Evolutionary conservation across 129 eudicot species (phyloP).

Genomic region (Lactuca sativa): DNA sequence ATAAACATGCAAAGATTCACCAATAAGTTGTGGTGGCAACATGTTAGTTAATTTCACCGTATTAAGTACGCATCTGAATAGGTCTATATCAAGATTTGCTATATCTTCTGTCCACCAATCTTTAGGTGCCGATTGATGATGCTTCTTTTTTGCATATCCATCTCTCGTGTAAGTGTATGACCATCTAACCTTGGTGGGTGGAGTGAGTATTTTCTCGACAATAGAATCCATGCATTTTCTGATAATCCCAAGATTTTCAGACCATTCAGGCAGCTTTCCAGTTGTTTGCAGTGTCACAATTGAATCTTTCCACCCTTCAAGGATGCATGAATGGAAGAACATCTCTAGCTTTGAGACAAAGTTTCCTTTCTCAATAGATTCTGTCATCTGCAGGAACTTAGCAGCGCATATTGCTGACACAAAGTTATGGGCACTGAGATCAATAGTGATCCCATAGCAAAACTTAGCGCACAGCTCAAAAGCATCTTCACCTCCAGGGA

Average conservation of each 20-base stretch:
- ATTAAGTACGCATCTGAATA: constrained; percentile 61
- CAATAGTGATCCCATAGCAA: constrained; percentile 77
- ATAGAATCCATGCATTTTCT: constrained; percentile 80
- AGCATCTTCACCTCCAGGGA: constrained; percentile 86
- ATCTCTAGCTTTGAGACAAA: constrained; percentile 57
- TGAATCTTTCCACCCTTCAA: constrained; percentile 82
- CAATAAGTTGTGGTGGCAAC: constrained; percentile 73
- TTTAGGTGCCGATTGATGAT: constrained; percentile 60
- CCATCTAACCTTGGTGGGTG: constrained; percentile 74
- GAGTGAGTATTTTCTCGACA: constrained; percentile 71
- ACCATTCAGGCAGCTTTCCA: constrained; percentile 53
- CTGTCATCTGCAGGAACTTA: constrained; percentile 74
- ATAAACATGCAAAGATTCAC: constrained; percentile 87
- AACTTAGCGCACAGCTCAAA: constrained; percentile 88
- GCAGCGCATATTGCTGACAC: constrained; percentile 77
- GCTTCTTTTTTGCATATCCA: constrained; percentile 52
- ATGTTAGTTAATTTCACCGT: constrained; percentile 57
- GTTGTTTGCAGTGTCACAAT: constrained; percentile 53
- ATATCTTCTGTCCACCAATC: constrained; percentile 99
- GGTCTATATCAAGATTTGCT: constrained; percentile 64
- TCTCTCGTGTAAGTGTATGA: constrained; percentile 84
- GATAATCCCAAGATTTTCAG: constrained; percentile 78
- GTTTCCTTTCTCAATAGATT: constrained; percentile 61
- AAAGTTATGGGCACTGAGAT: constrained; percentile 74
- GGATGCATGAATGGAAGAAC: constrained; percentile 69